phyloP scores from a whole-genome alignment of 2,329 filamentous ascomycete genomes.

The Apiospora koreana region DNA sequence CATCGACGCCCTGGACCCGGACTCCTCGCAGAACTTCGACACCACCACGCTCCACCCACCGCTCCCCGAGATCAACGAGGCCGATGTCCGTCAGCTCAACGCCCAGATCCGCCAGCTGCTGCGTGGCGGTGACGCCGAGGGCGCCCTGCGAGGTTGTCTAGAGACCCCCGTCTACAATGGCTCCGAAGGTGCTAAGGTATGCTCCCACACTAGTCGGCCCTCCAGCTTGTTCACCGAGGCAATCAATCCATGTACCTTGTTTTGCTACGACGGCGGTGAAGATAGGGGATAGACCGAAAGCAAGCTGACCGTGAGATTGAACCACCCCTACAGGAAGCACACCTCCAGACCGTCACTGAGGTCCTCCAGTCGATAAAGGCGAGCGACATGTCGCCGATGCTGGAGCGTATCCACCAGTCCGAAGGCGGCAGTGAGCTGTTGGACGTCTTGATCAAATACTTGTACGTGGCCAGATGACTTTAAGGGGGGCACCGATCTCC shows the following conservation, averaged over 20 bases:
- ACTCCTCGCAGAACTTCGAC: slow-evolving; percentile 91
- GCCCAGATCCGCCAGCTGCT: slow-evolving; percentile 86
- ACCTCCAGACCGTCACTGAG: slow-evolving; percentile 86
- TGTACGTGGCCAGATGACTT: slow-evolving; percentile 57
- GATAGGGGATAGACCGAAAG: neutral
- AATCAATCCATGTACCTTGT: neutral
- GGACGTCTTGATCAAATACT: slow-evolving; percentile 96
- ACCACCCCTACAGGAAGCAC: slow-evolving; percentile 60
- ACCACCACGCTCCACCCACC: slow-evolving; percentile 79
- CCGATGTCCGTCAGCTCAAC: slow-evolving; percentile 76
- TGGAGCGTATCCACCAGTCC: slow-evolving; percentile 77
- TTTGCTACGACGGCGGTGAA: neutral
- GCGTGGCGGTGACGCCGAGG: slow-evolving; percentile 83
- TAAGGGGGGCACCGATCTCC: no score
- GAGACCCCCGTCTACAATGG: slow-evolving; percentile 81
- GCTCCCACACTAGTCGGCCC: neutral
- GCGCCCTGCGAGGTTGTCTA: slow-evolving; percentile 79
- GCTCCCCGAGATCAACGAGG: slow-evolving; percentile 71
- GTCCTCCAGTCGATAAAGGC: slow-evolving; percentile 96
- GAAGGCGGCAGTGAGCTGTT: slow-evolving; percentile 81
- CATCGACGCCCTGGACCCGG: slow-evolving; percentile 87
- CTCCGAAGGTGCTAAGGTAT: slow-evolving; percentile 51
- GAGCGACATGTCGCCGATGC: slow-evolving; percentile 88
- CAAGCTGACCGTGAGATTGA: slow-evolving; percentile 37
- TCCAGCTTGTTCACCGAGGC: neutral